phyloP scores from a whole-genome alignment of 2,329 filamentous ascomycete species.

The Alternaria tenuissima region DNA sequence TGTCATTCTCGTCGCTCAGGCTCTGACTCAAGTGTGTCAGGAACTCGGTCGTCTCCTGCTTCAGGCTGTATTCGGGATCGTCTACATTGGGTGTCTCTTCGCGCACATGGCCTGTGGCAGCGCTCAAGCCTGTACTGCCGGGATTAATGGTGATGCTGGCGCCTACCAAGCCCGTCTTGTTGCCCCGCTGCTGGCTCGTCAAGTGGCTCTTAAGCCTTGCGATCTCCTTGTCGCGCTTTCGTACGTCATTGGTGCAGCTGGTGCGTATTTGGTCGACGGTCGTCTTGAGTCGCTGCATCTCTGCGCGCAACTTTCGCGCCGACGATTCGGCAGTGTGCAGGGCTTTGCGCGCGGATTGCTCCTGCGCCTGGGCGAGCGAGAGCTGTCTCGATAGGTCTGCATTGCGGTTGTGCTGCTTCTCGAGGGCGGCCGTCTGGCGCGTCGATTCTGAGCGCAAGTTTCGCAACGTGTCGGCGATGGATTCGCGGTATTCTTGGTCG shows the following conservation, averaged over 20 bases:
- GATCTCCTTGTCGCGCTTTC: constrained; percentile 88
- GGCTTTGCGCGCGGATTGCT: constrained; percentile 73
- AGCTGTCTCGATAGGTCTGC: constrained; percentile 65
- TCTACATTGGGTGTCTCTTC: constrained; percentile 62
- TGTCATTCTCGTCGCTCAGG: constrained; percentile 91
- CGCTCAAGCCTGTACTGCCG: constrained; percentile 37
- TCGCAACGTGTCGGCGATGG: constrained; percentile 79
- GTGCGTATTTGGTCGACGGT: constrained; percentile 83
- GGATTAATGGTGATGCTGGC: constrained; percentile 59
- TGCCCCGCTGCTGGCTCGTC: constrained; percentile 66
- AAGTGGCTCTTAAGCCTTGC: constrained; percentile 89
- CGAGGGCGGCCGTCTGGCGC: constrained; percentile 74
- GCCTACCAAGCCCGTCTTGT: constrained; percentile 56
- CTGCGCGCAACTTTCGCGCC: constrained; percentile 81
- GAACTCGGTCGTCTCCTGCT: constrained; percentile 89
- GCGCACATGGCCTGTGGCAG: constrained; percentile 55
- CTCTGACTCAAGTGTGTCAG: constrained; percentile 83
- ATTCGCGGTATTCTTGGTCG: constrained; percentile 88
- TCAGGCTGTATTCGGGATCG: constrained; percentile 72
- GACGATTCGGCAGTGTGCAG: constrained; percentile 77
- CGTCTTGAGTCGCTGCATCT: constrained; percentile 79
- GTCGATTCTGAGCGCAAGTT: constrained; percentile 77
- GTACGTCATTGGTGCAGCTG: constrained; percentile 88
- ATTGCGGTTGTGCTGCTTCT: constrained; percentile 63
- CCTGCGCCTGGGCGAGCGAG: constrained; percentile 71